Conservation (phyloP, 2,329 filamentous ascomycete species). For the Fusarium newnesense region DNA sequence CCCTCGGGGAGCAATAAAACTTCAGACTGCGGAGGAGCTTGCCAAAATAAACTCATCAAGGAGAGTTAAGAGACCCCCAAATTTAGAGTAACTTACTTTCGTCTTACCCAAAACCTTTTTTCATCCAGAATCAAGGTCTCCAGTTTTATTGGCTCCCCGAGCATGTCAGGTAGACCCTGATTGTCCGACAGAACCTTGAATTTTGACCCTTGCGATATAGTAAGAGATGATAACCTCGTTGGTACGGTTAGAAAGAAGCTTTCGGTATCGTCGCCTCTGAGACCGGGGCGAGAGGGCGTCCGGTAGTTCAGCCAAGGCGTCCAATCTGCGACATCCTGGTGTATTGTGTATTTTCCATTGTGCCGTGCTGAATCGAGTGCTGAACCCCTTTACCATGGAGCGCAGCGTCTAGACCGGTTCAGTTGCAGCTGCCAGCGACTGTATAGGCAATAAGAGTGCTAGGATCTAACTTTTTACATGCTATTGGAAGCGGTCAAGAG, state of each 20-base stretch:
- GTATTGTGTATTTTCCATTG: slow-evolving; percentile 6
- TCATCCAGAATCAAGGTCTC: not conserved
- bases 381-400: slow-evolving; percentile 3
- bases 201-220: not conserved
- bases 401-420: slow-evolving; percentile 1
- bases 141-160: not conserved
- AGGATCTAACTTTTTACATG: not conserved
- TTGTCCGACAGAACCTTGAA: not conserved
- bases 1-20: not conserved
- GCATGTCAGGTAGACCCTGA: not conserved
- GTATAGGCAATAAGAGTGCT: slow-evolving; percentile 3
- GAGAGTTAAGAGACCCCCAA: not conserved
- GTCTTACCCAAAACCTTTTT: not conserved
- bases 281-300: not conserved
- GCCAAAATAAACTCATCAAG: not conserved
- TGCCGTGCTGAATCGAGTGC: not conserved
- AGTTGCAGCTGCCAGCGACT: not conserved
- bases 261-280: slow-evolving; percentile 9
- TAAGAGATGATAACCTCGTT: not conserved
- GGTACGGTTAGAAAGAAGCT: slow-evolving; percentile 14
- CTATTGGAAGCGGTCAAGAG: slow-evolving; percentile 10
- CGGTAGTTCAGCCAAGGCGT: slow-evolving; percentile 32
- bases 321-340: slow-evolving; percentile 27
- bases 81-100: not conserved
- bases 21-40: not conserved